phyloP scores from a whole-genome alignment of 768 basidiomycete species.

The Phlebiopsis flavidoalba region DNA sequence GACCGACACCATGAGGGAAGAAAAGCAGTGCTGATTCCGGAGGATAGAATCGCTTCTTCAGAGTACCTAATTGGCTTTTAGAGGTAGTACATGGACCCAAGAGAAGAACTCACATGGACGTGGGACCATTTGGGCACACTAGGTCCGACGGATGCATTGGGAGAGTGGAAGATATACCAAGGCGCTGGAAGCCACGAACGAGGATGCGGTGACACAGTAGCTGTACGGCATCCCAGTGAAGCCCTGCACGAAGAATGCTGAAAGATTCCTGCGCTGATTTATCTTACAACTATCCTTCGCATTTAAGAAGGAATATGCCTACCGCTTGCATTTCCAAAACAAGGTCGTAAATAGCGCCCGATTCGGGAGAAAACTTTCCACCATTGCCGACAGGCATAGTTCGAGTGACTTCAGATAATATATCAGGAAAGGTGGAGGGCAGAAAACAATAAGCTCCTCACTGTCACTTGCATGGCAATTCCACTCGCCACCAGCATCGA shows the following conservation, averaged over 20 bases:
- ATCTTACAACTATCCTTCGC: too few species aligned
- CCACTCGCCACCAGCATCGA: slow-evolving; percentile 96
- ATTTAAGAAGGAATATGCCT: slow-evolving; percentile 36
- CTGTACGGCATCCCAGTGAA: slow-evolving; percentile 90
- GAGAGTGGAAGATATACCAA: slow-evolving; percentile 86
- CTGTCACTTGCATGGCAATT: slow-evolving; percentile 61
- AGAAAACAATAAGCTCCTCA: slow-evolving; percentile 21
- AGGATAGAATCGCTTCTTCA: slow-evolving; percentile 62
- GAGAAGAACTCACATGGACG: slow-evolving; percentile 23
- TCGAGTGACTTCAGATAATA: slow-evolving; percentile 42
- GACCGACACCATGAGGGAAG: slow-evolving; percentile 92
- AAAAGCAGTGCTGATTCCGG: slow-evolving; percentile 80
- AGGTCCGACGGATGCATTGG: slow-evolving; percentile 28
- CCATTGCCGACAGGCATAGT: slow-evolving; percentile 93
- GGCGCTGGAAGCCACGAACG: slow-evolving; percentile 72
- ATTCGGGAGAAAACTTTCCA: slow-evolving; percentile 81
- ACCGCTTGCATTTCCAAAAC: slow-evolving; percentile 85
- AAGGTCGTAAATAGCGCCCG: slow-evolving; percentile 77
- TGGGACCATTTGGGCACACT: slow-evolving; percentile 27
- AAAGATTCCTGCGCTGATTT: slow-evolving; percentile 36
- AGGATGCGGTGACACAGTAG: slow-evolving; percentile 77
- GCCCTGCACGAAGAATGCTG: slow-evolving; percentile 45
- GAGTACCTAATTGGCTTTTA: slow-evolving; percentile 38
- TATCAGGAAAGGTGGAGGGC: background rate
- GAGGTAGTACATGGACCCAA: too few species aligned